Conservation (phyloP, 164 flowering plant genomes). For the Chloranthus sessilifolius region DNA sequence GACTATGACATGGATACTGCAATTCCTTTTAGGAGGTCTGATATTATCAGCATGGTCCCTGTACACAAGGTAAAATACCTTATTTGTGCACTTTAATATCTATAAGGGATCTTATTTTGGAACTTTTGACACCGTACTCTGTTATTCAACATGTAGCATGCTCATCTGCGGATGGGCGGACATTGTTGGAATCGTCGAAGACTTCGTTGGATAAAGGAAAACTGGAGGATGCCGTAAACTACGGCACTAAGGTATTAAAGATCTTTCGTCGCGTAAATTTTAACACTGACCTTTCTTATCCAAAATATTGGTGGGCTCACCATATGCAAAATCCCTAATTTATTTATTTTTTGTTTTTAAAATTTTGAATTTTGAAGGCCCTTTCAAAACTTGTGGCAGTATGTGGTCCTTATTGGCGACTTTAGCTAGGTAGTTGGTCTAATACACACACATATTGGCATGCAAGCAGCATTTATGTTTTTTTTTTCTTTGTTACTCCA, state of each 20-base stretch:
- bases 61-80: slow-evolving; percentile 51
- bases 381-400: slow-evolving; percentile 70
- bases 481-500: background rate
- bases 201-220: slow-evolving; percentile 82
- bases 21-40: slow-evolving; percentile 46
- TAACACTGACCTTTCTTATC: too few relatives aligned
- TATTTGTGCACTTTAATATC: too few relatives aligned
- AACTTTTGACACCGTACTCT: too few relatives aligned
- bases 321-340: too few relatives aligned
- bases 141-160: slow-evolving; percentile 60
- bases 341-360: too few relatives aligned
- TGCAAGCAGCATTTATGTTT: background rate
- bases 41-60: slow-evolving; percentile 70
- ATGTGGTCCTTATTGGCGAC: slow-evolving; percentile 79
- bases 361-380: slow-evolving; percentile 47
- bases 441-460: too few relatives aligned
- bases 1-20: slow-evolving; percentile 62
- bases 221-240: slow-evolving; percentile 71
- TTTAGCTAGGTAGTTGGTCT: slow-evolving; percentile 72
- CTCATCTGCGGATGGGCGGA: slow-evolving; percentile 76
- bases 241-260: slow-evolving; percentile 79
- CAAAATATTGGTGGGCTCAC: background rate
- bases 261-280: too few relatives aligned
- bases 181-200: slow-evolving; percentile 69
- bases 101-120: background rate